Percentiles rank a stretch among this genome's conserved stretches.
Conservation (phyloP, 139 green algal species). For the Picochlorum sp. region DNA sequence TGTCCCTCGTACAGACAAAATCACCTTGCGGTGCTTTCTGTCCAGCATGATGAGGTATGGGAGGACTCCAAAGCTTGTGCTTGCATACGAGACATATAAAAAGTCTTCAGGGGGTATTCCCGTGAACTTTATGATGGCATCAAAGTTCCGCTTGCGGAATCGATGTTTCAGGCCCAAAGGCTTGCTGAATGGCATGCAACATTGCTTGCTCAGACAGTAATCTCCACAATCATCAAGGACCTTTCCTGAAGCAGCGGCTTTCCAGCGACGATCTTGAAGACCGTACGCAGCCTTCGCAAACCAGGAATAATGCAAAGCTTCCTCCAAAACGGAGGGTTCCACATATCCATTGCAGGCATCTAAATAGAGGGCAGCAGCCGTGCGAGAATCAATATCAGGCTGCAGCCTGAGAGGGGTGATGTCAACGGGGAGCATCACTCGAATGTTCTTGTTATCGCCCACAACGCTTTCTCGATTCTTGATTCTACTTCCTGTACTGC, state of each 20-base stretch:
- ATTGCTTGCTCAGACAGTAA: background rate
- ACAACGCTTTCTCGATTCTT: too few species aligned
- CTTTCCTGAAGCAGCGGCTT: background rate
- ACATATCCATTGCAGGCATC: too few species aligned
- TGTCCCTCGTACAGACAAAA: slow-evolving; percentile 27
- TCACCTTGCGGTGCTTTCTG: slow-evolving; percentile 10
- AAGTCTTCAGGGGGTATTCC: background rate
- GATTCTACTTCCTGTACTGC: too few species aligned
- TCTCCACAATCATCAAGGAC: background rate
- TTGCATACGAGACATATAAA: background rate
- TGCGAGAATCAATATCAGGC: too few species aligned
- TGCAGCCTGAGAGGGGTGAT: too few species aligned
- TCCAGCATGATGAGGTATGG: slow-evolving; percentile 43
- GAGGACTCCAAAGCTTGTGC: slow-evolving; percentile 6
- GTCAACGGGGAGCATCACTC: too few species aligned
- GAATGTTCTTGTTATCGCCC: too few species aligned
- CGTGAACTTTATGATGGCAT: background rate
- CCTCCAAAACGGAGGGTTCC: background rate
- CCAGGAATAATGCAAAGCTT: background rate
- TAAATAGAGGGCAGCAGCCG: too few species aligned
- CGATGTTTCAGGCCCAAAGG: background rate
- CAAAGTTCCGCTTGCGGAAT: background rate
- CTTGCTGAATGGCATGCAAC: background rate
- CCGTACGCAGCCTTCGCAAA: background rate
- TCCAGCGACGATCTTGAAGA: background rate